phyloP scores from a whole-genome alignment of 1,139 yeast species.

The Diutina siamensis region DNA sequence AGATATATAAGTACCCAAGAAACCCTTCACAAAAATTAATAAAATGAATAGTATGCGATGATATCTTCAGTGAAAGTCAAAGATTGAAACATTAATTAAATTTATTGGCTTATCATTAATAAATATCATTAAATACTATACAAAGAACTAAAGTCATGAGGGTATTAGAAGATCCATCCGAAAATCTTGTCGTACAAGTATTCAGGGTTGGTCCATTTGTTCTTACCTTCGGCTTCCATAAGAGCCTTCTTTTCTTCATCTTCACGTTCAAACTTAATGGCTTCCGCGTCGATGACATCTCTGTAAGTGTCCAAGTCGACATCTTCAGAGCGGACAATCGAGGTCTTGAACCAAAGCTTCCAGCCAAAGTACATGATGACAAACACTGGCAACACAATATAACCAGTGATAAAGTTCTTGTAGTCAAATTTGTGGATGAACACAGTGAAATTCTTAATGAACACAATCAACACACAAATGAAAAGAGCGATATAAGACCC shows the following conservation, averaged over 20 bases:
- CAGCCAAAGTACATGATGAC: constrained; percentile 44
- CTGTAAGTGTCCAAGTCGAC: constrained; percentile 55
- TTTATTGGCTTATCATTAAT: too few relatives aligned
- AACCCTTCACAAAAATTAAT: too few relatives aligned
- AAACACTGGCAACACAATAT: constrained; percentile 65
- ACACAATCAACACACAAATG: constrained; percentile 41
- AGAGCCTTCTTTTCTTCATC: constrained; percentile 31
- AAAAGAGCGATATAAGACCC: constrained; percentile 49
- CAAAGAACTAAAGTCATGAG: constrained; percentile 1
- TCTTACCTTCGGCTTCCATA: constrained; percentile 36
- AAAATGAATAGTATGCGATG: too few relatives aligned
- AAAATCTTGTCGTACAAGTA: constrained; percentile 49
- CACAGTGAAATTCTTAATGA: constrained; percentile 66
- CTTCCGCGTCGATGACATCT: constrained; percentile 61
- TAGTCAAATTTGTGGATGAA: constrained; percentile 46
- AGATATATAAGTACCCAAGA: too few relatives aligned
- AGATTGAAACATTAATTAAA: too few relatives aligned
- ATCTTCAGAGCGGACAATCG: constrained; percentile 39
- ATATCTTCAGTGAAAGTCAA: too few relatives aligned
- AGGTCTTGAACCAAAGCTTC: constrained; percentile 44
- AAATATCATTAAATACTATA: background rate
- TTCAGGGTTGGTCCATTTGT: constrained; percentile 17
- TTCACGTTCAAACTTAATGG: constrained; percentile 37
- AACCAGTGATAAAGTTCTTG: constrained; percentile 62
- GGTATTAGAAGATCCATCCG: constrained; percentile 38